Base-by-base conservation (phyloP, 2,329 filamentous ascomycete genomes). In the Alternaria postmessia region DNA sequence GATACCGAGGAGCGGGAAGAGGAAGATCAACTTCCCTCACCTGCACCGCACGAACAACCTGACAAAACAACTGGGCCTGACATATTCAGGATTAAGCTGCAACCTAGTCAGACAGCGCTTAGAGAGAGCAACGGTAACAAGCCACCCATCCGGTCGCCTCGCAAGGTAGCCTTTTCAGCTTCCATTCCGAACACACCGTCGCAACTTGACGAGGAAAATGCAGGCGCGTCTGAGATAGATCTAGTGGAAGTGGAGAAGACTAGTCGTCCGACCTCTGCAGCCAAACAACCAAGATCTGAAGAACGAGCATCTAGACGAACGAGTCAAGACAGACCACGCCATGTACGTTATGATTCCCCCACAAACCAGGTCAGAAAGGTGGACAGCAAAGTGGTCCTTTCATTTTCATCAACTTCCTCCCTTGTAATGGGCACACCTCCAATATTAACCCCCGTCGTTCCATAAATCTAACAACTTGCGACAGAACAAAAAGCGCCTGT, bases 141-240 rank as follows among this genome's bases (percentile, higher is more conserved):
- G 51, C 75, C 75, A 30, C 75, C 74, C 4, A 64, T 60, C 30
- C 73, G 70, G 59, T 80, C 78, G 12, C 76, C 77, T n/a, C 73
- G 78, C 2, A 80, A 79, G 55, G 76, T 78, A 34, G 73, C 75
- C n/a, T 79, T 79, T 62, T 73, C 76, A 24, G 68, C 74, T 8
- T 76, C 75, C 18, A 75, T 75, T 20, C 69, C 72, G 12, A 75
- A 73, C 41, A 78, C 74, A 52, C 76, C 74, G 20, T 72, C 74
- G 7, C 65, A 72, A 30, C 18, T 65, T 7, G 67, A 71, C 22
- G 69, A 75, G 22, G 74, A 79, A 64, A 79, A 79, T 57, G 67
- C 65, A 54, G 61, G 69, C n/a, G 63, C 64, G 51, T 72, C 76
- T 26, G 74, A 70, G 30, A 62, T 74, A 18, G 70, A 75, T 46